Conservation (phyloP, 108 stramenopile species). For the Conticribra guillardii region DNA sequence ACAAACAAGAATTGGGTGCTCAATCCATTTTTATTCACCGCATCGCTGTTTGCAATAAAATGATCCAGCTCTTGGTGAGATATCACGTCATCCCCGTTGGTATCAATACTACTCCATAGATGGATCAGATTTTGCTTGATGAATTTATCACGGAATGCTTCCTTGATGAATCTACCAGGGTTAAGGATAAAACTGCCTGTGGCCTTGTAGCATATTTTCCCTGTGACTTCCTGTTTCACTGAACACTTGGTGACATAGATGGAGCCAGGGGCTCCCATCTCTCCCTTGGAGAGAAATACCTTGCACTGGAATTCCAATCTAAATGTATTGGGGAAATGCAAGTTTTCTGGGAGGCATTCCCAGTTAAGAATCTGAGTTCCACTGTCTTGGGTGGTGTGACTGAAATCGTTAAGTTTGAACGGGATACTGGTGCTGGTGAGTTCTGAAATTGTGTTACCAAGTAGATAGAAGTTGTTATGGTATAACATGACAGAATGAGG, state of each 20-base stretch:
- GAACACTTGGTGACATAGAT: conserved; percentile 18
- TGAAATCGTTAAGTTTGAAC: conserved; percentile 12
- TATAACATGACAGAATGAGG: conserved; percentile 40
- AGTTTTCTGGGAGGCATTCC: conserved; percentile 26
- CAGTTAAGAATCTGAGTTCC: conserved; percentile 22
- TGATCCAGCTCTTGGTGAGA: background rate
- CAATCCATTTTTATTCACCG: background rate
- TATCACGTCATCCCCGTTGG: background rate
- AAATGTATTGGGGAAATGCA: conserved; percentile 25
- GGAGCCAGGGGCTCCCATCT: conserved; percentile 26
- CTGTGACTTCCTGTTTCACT: conserved; percentile 18
- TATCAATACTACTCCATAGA: background rate
- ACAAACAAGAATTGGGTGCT: background rate
- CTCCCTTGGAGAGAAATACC: conserved; percentile 24
- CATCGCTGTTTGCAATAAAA: too few relatives aligned
- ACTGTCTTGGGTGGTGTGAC: background rate
- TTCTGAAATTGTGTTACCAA: conserved; percentile 28
- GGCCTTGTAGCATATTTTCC: conserved; percentile 15
- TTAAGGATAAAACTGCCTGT: background rate
- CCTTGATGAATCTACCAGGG: background rate
- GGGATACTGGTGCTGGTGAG: conserved; percentile 22
- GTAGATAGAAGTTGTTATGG: conserved; percentile 31
- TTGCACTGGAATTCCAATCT: conserved; percentile 26
- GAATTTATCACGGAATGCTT: background rate
- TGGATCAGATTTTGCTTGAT: background rate